A percentile compares a stretch with the other conserved stretches of the same genome.
Evolutionary conservation across 176 grass and related monocot species (phyloP).

Genomic region (Eragrostis nindensis): DNA sequence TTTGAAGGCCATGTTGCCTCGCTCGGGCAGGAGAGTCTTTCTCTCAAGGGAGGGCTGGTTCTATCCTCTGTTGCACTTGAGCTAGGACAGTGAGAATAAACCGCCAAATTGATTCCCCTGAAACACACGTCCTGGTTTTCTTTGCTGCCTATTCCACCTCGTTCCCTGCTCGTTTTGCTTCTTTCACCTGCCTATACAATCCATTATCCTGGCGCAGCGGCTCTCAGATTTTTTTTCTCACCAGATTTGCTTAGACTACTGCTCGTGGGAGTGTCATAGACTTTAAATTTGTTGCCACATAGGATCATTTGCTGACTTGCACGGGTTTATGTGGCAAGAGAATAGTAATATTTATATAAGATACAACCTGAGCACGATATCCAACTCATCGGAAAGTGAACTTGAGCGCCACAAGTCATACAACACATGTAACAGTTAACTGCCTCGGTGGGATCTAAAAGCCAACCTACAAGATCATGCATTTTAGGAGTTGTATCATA

Average conservation of each 20-base stretch:
- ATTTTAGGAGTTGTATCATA: background rate
- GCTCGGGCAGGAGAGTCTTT: too few relatives aligned
- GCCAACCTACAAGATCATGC: background rate
- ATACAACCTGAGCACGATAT: background rate
- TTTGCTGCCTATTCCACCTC: too few relatives aligned
- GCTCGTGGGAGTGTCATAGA: background rate
- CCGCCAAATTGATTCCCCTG: too few relatives aligned
- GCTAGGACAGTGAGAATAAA: too few relatives aligned
- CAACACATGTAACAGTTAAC: background rate
- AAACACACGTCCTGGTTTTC: too few relatives aligned
- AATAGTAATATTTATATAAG: background rate
- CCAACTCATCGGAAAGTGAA: background rate
- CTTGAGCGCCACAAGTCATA: background rate
- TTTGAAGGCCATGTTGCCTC: too few relatives aligned
- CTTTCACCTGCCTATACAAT: too few relatives aligned
- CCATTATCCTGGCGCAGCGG: too few relatives aligned
- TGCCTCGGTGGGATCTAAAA: background rate
- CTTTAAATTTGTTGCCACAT: background rate
- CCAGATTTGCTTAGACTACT: background rate
- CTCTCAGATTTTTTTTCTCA: too few relatives aligned
- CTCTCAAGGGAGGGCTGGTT: too few relatives aligned
- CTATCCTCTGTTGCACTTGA: too few relatives aligned
- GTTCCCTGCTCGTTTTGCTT: too few relatives aligned
- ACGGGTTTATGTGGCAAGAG: background rate
- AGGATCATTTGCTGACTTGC: background rate